Conservation (phyloP, 768 basidiomycete species). For the Boletellus ananas region DNA sequence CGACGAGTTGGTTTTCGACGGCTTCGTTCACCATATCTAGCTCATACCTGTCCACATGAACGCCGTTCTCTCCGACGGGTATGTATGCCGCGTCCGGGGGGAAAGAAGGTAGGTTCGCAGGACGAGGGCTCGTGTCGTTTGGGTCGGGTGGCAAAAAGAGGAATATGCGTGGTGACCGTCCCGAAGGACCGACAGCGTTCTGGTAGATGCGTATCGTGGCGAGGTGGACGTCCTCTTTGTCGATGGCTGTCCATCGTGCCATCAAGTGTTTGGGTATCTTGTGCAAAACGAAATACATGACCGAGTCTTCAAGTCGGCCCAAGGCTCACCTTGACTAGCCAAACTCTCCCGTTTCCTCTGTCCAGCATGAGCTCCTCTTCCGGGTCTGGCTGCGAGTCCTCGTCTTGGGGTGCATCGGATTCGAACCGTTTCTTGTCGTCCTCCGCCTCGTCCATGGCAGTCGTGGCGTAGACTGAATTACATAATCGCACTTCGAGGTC, state of each 20-base stretch:
- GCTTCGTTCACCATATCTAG: constrained; percentile 83
- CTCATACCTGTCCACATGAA: constrained; percentile 68
- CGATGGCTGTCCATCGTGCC: constrained; percentile 78
- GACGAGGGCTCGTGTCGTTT: constrained; percentile 37
- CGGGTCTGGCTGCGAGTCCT: constrained; percentile 69
- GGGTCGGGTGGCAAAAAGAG: constrained; percentile 61
- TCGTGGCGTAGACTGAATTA: neutral
- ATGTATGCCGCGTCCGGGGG: constrained; percentile 29
- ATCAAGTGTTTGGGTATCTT: constrained; percentile 85
- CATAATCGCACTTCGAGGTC: neutral
- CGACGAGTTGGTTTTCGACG: constrained; percentile 82
- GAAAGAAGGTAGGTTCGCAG: constrained; percentile 25
- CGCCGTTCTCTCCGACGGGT: constrained; percentile 25
- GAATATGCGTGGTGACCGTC: constrained; percentile 56
- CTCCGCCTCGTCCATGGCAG: constrained; percentile 38
- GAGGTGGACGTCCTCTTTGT: constrained; percentile 72
- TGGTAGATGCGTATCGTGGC: constrained; percentile 83
- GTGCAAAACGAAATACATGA: constrained; percentile 5
- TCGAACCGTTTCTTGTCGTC: constrained; percentile 78
- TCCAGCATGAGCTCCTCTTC: constrained; percentile 81
- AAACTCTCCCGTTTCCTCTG: constrained; percentile 69
- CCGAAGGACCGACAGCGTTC: constrained; percentile 39
- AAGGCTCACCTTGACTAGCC: constrained; percentile 77
- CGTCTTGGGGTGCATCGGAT: constrained; percentile 46
- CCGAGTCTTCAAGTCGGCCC: neutral